Percentiles rank a stretch among this genome's conserved stretches.
Evolutionary conservation across 768 basidiomycete species (phyloP).

Genomic region (Serpula lacrymans): DNA sequence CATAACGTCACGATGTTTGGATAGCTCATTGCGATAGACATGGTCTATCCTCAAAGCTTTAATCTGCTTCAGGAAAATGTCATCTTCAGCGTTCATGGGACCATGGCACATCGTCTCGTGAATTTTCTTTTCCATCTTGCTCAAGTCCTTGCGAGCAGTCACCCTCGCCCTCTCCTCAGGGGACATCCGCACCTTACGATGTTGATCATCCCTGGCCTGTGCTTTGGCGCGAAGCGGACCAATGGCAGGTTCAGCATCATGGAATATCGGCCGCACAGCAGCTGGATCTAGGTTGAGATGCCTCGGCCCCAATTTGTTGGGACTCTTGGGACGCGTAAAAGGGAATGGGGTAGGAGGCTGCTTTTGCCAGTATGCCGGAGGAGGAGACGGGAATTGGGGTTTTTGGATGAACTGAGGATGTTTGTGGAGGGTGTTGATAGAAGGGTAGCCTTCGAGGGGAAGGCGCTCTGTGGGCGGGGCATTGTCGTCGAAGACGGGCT

Average conservation of each 20-base stretch:
- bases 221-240: no score
- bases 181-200: no score
- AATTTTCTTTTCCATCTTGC: constrained; percentile 10
- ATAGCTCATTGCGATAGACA: constrained; percentile 10
- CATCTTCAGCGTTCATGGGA: constrained; percentile 16
- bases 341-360: not conserved
- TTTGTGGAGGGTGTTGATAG: no score
- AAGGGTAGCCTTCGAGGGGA: no score
- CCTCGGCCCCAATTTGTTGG: no score
- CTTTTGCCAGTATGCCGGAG: not conserved
- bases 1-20: constrained; percentile 15
- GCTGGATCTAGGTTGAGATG: no score
- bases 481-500: constrained; percentile 6
- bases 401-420: not conserved
- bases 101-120: constrained; percentile 13
- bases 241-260: no score
- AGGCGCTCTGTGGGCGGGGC: constrained; percentile 8
- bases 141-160: constrained; percentile 6
- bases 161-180: no score
- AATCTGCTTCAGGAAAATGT: constrained; percentile 23
- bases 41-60: constrained; percentile 13
- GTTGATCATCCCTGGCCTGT: no score
- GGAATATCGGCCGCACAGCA: no score
- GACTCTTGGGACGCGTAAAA: not conserved
- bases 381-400: not conserved